A percentile compares a stretch with the other conserved stretches of the same genome.
Evolutionary conservation across 140 eudicot species (phyloP).

Genomic region (Cichorium intybus): DNA sequence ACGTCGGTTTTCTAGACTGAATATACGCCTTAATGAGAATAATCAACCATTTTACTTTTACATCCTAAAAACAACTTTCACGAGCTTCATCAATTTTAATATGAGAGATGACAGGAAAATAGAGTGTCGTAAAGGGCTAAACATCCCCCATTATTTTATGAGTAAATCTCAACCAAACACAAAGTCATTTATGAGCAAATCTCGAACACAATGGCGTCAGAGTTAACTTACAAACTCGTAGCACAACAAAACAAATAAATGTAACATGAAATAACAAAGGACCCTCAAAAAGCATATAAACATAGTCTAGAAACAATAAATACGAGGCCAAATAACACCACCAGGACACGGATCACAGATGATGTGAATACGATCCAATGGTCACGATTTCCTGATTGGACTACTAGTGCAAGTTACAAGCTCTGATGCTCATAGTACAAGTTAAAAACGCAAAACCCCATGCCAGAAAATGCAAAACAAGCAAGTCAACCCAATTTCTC

Average conservation of each 20-base stretch:
- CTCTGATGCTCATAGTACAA: slow-evolving; percentile 15
- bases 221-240: slow-evolving; percentile 16
- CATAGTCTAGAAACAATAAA: background rate
- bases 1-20: no score
- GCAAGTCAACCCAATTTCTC: slow-evolving; percentile 48
- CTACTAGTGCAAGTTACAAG: slow-evolving; percentile 14
- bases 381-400: background rate
- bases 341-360: background rate
- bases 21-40: no score
- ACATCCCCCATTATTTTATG: no score
- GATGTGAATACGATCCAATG: background rate
- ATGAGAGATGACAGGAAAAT: no score
- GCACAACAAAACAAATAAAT: background rate
- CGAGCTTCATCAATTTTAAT: no score
- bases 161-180: background rate
- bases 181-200: background rate
- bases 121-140: no score
- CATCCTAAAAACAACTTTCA: no score
- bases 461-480: background rate
- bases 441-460: background rate
- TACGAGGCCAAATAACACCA: slow-evolving; percentile 11
- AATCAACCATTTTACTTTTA: no score
- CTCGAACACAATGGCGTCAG: background rate
- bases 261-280: background rate
- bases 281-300: background rate